Conservation (phyloP, 345 rosid species). For the Tarenaya hassleriana region DNA sequence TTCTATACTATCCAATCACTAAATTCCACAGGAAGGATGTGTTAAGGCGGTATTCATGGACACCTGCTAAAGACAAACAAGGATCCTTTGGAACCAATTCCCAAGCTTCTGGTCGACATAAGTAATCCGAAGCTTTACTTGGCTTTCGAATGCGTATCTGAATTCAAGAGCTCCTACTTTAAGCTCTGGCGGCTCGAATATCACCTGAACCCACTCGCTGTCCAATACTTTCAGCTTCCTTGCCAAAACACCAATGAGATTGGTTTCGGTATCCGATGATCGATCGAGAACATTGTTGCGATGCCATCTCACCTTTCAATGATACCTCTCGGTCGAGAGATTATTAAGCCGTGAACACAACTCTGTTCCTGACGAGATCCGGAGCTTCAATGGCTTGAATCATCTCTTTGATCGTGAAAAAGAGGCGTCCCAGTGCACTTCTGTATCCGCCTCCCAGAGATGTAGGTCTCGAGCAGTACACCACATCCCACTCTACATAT, state of each 20-base stretch:
- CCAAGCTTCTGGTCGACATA: no score
- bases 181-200: conserved; percentile 69
- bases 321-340: conserved; percentile 82
- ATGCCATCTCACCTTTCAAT: conserved; percentile 52
- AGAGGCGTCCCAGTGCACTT: conserved; percentile 77
- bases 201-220: conserved; percentile 81
- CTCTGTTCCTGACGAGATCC: conserved; percentile 62
- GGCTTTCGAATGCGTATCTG: conserved; percentile 68
- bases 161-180: conserved; percentile 64
- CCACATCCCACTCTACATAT: conserved; percentile 77
- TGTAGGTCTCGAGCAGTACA: conserved; percentile 74
- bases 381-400: conserved; percentile 82
- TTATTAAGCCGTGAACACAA: conserved; percentile 55
- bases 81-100: no score
- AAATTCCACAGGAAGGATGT: no score
- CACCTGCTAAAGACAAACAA: no score
- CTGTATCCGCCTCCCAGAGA: conserved; percentile 97
- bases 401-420: conserved; percentile 80
- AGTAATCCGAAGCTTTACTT: conserved; percentile 84
- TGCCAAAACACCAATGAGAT: conserved; percentile 13
- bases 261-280: no score
- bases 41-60: no score
- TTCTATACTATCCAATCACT: no score
- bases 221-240: conserved; percentile 75
- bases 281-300: no score